Evolutionary conservation across 2,329 filamentous ascomycete species (phyloP).

Genomic region (Sordariomycetes sp.): DNA sequence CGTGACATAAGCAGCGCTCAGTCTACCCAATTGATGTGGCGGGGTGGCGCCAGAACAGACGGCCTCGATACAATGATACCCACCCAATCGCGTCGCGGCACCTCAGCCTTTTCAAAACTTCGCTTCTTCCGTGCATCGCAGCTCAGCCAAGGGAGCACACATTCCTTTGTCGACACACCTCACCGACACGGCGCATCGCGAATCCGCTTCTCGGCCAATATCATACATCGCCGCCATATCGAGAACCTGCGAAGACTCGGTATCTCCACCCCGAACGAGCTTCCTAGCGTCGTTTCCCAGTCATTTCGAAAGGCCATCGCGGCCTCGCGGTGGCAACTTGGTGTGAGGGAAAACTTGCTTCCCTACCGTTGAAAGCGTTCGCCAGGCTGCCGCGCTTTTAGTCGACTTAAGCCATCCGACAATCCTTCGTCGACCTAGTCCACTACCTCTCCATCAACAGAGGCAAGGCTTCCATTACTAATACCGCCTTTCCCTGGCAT

Average conservation of each 20-base stretch:
- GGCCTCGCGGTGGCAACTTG: conserved; percentile 2
- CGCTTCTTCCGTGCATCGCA: not conserved
- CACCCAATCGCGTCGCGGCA: not conserved
- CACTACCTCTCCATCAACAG: not conserved
- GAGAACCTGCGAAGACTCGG: not conserved
- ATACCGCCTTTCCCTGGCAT: not conserved
- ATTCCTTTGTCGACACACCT: not conserved
- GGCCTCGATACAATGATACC: not conserved
- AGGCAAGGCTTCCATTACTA: not conserved
- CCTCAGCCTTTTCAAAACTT: not conserved
- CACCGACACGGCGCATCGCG: not conserved
- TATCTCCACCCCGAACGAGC: not conserved
- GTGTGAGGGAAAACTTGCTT: not conserved
- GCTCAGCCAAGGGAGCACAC: not conserved
- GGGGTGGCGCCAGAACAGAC: not conserved
- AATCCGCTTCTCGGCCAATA: not conserved
- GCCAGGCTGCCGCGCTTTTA: not conserved
- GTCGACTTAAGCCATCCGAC: not conserved
- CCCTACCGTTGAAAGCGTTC: not conserved
- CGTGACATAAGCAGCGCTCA: no score
- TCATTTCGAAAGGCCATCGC: not conserved
- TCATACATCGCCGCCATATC: not conserved
- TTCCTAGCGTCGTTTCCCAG: not conserved
- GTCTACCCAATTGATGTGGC: not conserved
- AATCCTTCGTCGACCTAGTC: not conserved